Evolutionary conservation across 2,329 filamentous ascomycete genomes (phyloP).

Genomic region (Ophiognomonia clavigignenti-juglandacearum): DNA sequence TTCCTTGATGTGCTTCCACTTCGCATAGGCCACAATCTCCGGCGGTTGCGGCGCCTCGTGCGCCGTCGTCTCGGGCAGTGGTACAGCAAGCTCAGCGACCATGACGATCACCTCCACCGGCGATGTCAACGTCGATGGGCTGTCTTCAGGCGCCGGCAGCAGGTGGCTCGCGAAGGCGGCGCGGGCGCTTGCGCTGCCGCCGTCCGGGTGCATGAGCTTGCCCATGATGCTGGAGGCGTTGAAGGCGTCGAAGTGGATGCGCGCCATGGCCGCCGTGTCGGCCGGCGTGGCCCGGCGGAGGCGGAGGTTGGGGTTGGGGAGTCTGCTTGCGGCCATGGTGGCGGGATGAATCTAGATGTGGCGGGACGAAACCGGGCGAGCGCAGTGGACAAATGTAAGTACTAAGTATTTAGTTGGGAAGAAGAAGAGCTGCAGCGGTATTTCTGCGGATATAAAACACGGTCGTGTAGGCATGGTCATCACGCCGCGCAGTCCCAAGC

Average conservation of each 20-base stretch:
- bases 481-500: too few species aligned
- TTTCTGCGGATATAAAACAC: too few species aligned
- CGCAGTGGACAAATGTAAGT: too few species aligned
- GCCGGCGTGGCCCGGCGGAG: conserved; percentile 7
- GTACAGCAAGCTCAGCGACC: conserved; percentile 23
- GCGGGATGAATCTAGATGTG: too few species aligned
- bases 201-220: conserved; percentile 21
- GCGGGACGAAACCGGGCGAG: too few species aligned
- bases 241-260: conserved; percentile 12
- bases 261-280: conserved; percentile 2
- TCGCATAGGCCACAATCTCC: conserved; percentile 26
- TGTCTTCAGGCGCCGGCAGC: not conserved
- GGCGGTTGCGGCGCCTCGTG: too few species aligned
- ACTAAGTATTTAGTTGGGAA: too few species aligned
- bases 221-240: conserved; percentile 19
- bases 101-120: conserved; percentile 12
- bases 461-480: too few species aligned
- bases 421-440: too few species aligned
- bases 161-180: conserved; percentile 16
- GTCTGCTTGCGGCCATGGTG: not conserved
- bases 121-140: not conserved
- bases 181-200: conserved; percentile 15
- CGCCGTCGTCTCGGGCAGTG: conserved; percentile 2
- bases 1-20: conserved; percentile 21
- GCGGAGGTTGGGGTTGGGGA: not conserved